These are phyloP conservation scores for Paraconiothyrium sp. DNA, from an alignment of 2,329 filamentous ascomycete genomes.

Conservation along the genomic window DNA sequence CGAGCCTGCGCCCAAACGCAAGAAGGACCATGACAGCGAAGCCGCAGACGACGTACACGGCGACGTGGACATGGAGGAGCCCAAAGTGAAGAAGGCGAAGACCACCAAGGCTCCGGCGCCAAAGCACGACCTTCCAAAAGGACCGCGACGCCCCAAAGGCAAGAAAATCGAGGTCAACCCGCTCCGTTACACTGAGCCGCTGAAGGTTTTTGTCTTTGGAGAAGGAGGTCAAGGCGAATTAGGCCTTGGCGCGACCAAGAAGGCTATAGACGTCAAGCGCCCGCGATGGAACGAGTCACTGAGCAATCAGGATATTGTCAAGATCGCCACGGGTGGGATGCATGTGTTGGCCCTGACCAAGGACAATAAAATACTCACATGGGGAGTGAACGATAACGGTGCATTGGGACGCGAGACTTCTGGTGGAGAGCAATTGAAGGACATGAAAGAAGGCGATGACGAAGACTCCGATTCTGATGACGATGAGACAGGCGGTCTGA, in stretches of 20 bases:
- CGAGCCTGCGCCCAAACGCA: constrained; percentile 13
- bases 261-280: constrained; percentile 75
- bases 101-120: constrained; percentile 25
- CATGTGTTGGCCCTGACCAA: constrained; percentile 79
- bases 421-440: constrained; percentile 67
- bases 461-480: constrained; percentile 55
- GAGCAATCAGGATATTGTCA: constrained; percentile 71
- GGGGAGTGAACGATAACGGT: constrained; percentile 88
- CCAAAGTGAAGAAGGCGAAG: constrained; percentile 38
- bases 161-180: constrained; percentile 66
- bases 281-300: constrained; percentile 75
- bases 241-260: constrained; percentile 74
- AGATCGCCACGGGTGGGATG: constrained; percentile 83
- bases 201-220: constrained; percentile 83
- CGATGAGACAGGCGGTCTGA: constrained; percentile 70
- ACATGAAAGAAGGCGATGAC: constrained; percentile 64
- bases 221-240: constrained; percentile 84
- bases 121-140: constrained; percentile 34
- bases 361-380: constrained; percentile 83
- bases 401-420: constrained; percentile 79
- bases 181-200: constrained; percentile 65
- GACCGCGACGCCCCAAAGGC: constrained; percentile 41
- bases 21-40: constrained; percentile 33
- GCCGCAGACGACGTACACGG: constrained; percentile 22
- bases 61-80: constrained; percentile 26